Base-by-base conservation (phyloP, 225 moss, liverwort and hornwort species). In the Physcomitrium patens region DNA sequence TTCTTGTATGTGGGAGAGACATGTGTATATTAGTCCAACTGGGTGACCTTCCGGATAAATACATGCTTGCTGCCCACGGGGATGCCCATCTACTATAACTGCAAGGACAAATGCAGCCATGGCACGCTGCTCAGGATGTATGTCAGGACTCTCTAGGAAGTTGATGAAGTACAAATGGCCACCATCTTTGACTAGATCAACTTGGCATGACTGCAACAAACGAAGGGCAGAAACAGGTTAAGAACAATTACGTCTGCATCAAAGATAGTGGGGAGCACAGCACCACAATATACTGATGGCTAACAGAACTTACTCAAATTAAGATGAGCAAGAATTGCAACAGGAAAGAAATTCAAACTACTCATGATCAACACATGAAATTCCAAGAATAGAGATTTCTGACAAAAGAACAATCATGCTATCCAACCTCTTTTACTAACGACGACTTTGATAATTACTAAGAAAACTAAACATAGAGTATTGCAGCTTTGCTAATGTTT, bases 41-140 rank as follows among this genome's bases (percentile, higher is more conserved):
- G 31, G 31, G 31, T 37, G 80, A 79, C 22, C 76, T 68, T 18
- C 85, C 89, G 72, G 31, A 37, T 90, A 85, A 56, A 93, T 91
- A 68, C 96, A 97, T 60, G 91, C 94, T 77, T 86, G 76, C 80
- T 97, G 96, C 43, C 96, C 96, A 26, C 89, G 83, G 18, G 85
- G 87, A 80, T 97, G 91, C 70, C 90, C 91, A 80, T 97, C 96
- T 15, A 94, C 94, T 73, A 97, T 92, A 58, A 97, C 96, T 60
- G 96, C 96, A 28, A 97, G 85, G 24, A 97, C 92, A 68, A 97
- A 97, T 46, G 94, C 96, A 65, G 96, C 92, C 96, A 97, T 97
- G 0, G 96, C 91, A 51, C 94, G 90, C 87, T 94, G 96, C 87
- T 97, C 96, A 11, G 92, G 81, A 78, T 81, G 82, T 22, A 93